Evolutionary conservation across 2,329 filamentous ascomycete species (phyloP), one percentile per base, ranked within the genome.

Genomic region (Aspergillus sp.): DNA sequence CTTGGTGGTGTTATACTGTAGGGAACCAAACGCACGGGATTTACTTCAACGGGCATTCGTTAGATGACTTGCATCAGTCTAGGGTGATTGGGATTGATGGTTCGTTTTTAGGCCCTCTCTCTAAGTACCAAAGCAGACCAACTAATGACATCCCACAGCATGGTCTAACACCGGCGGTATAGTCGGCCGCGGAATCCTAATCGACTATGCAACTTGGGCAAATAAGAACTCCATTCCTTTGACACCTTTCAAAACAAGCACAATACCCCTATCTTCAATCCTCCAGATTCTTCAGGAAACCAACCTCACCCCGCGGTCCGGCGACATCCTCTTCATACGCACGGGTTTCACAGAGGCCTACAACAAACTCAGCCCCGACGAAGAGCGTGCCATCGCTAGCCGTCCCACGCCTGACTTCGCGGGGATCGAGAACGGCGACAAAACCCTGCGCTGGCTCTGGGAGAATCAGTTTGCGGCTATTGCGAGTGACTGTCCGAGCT

Each of bases 301-400:
- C 76, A 83, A 62, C 73, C 75, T 19, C 75, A 77, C 0, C 67
- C 70, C 19, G 19, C 19, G 19, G 19, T 19, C 68, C 3, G 84
- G 84, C 14, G 84, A 87, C 57, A 82, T 87, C 31, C 73, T 87
- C 43, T 77, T 87, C 61, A 74, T 86, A 44, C 79, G 83, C 23
- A 79, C 79, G 0, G 84, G 83, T 8, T 85, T 80, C 71, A 77
- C 77, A 0, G 70, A 76, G 15, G 78, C 70, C 4, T 79, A 82
- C 65, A 68, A 77, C 5, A 65, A 66, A 7, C 67, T 78, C 2
- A 64, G 73, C 1, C 60, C 66, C 0, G 73, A 74, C 6, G 71
- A 80, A 52, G 73, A 78, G 21, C 67, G 65, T 1, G 63, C 75
- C 6, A 64, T 79, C 1, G 70, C 72, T 3, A 66, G 69, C 6